Evolutionary conservation across 352 stramenopile species (phyloP), one percentile per base, ranked within the genome.

Genomic region (Phytopythium cucurbitacearum): DNA sequence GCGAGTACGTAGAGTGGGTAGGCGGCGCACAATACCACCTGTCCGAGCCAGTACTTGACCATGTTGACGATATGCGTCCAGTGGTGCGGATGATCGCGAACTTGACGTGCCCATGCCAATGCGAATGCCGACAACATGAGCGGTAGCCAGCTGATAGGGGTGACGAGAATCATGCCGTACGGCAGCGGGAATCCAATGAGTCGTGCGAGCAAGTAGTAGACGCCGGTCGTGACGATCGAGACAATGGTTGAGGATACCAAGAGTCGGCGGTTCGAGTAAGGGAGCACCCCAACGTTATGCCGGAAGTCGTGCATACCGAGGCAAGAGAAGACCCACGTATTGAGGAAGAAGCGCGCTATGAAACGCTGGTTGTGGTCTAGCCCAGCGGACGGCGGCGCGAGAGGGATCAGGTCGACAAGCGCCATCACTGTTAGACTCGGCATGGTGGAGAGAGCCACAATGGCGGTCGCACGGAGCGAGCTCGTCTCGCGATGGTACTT

Each of bases 1-100:
- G 58, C 55, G 12, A 48, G 58, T 10, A 62, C 56, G 15, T 59
- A 66, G 11, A 60, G 40, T 38, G 58, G 58, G 37, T 71, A 39
- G 7, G 53, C 53, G 36, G 40, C 47, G 4, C 48, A 43, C 34
- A 67, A 42, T 12, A 52, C 1, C 5, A 53, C 45, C 34, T 67
- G 37, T 15, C 49, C 60, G 10, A 57, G 45, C 62, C 53, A 63
- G 1, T 60, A 7, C 10, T 64, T 61, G 8, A 62, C 42, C 1
- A 40, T 16, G 32, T 59, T 62, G 32, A 65, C 35, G 1, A 65
- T 7, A 11, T 56, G 41, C 38, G 10, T n/a, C 10, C 43, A 16
- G 1, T 49, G 11, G 0, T 47, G 58, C 16, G 44, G 53, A 1
- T 51, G 63, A 3, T 58, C 15, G 28, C 39, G 51, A 36, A 55